Conservation (phyloP, 208 protist genomes). For the Leishmania turanica region DNA sequence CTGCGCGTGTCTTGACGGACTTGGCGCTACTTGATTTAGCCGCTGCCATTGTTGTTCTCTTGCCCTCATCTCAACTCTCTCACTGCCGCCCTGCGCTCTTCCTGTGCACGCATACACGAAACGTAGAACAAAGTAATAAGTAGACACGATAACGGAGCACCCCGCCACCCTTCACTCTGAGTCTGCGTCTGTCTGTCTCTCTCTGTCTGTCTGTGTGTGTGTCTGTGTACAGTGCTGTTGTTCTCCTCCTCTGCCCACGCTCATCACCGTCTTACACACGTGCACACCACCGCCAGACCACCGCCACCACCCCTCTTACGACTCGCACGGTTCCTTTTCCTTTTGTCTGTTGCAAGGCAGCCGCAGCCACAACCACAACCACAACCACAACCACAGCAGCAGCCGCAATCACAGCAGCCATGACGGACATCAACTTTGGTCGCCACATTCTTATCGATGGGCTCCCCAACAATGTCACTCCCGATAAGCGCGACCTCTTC, state of each 20-base stretch:
- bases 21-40: no score
- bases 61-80: no score
- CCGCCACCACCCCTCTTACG: neutral
- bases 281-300: neutral
- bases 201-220: neutral
- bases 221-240: neutral
- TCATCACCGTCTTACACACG: neutral
- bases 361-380: neutral
- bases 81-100: no score
- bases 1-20: neutral
- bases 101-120: neutral
- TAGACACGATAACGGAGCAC: neutral
- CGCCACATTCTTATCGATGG: slow-evolving; percentile 83
- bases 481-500: slow-evolving; percentile 77
- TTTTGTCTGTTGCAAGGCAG: neutral
- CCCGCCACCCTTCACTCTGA: neutral
- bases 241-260: neutral
- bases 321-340: neutral
- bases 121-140: neutral
- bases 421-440: slow-evolving; percentile 51
- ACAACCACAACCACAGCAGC: neutral
- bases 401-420: neutral
- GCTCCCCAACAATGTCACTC: slow-evolving; percentile 85
- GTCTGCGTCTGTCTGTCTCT: neutral
- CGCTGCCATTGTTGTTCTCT: neutral